Evolutionary conservation across 2,329 filamentous ascomycete genomes (phyloP).

Genomic region (Seiridium cupressi): DNA sequence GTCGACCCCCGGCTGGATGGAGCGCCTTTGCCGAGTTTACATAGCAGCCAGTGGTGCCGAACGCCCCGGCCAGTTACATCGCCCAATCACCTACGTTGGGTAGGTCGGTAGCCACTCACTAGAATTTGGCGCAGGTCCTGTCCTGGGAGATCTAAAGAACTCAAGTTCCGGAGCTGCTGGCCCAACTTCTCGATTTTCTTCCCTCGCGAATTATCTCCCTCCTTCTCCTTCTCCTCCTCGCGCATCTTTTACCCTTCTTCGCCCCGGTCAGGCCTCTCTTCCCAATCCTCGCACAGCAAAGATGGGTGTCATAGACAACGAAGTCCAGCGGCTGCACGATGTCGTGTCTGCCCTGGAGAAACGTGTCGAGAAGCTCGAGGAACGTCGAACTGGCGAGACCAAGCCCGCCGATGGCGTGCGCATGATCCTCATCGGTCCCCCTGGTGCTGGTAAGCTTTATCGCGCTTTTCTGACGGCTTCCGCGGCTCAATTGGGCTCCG

Average conservation of each 20-base stretch:
- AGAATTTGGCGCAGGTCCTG: too few species aligned
- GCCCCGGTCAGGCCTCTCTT: slow-evolving; percentile 22
- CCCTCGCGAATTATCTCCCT: slow-evolving; percentile 13
- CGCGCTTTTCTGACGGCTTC: not conserved
- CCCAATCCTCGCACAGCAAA: slow-evolving; percentile 30
- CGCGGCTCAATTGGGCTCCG: not conserved
- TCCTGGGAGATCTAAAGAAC: too few species aligned
- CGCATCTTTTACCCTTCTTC: slow-evolving; percentile 8
- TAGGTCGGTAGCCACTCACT: too few species aligned
- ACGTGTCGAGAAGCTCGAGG: slow-evolving; percentile 83
- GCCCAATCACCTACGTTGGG: too few species aligned
- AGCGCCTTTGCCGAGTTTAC: too few species aligned
- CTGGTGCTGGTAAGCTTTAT: slow-evolving; percentile 77
- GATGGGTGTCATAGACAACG: slow-evolving; percentile 88
- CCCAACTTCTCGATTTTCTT: not conserved
- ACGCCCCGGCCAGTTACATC: too few species aligned
- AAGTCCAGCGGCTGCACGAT: slow-evolving; percentile 81
- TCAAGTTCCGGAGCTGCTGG: not conserved
- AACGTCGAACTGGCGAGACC: slow-evolving; percentile 60
- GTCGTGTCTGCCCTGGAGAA: slow-evolving; percentile 81
- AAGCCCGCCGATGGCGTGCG: slow-evolving; percentile 68
- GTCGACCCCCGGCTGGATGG: too few species aligned
- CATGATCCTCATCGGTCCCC: slow-evolving; percentile 97
- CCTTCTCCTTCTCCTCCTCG: slow-evolving; percentile 17
- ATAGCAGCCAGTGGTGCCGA: too few species aligned